A percentile compares a stretch with the other conserved stretches of the same genome.
phyloP scores from a whole-genome alignment of 2,329 filamentous ascomycete species.

The Phialocephala sp. region DNA sequence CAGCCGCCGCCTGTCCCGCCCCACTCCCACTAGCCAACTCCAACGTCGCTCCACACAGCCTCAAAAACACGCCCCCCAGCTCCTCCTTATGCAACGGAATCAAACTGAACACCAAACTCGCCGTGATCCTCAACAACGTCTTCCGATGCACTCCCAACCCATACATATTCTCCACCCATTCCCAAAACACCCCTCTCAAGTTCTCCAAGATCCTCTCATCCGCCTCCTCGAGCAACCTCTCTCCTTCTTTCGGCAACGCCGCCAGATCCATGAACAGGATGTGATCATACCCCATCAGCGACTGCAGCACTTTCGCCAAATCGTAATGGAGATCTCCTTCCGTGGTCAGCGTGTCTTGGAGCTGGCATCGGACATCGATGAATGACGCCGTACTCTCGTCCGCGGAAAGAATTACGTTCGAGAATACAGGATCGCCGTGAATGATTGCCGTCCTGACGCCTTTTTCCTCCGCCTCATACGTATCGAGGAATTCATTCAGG shows the following conservation, averaged over 20 bases:
- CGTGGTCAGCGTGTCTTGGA: constrained; percentile 13
- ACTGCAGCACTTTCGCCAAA: constrained; percentile 18
- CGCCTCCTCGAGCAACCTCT: constrained; percentile 6
- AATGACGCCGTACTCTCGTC: constrained; percentile 14
- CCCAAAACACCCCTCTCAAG: constrained; percentile 12
- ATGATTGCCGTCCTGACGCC: constrained; percentile 15
- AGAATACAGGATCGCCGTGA: constrained; percentile 20
- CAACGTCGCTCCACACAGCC: constrained; percentile 29
- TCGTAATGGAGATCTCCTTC: constrained; percentile 19
- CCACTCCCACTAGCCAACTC: constrained; percentile 17
- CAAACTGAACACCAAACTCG: constrained; percentile 42
- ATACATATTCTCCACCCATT: constrained; percentile 16
- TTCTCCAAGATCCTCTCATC: constrained; percentile 11
- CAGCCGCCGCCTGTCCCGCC: constrained; percentile 39
- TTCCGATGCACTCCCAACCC: constrained; percentile 38
- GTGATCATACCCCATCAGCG: constrained; percentile 18
- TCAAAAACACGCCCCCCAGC: constrained; percentile 34
- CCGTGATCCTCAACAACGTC: constrained; percentile 43
- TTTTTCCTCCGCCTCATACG: constrained; percentile 18
- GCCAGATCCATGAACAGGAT: constrained; percentile 11
- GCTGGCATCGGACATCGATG: constrained; percentile 20
- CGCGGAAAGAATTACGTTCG: constrained; percentile 6
- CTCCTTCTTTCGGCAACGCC: neutral
- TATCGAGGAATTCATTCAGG: constrained; percentile 21
- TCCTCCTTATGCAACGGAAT: constrained; percentile 41